Evolutionary conservation across 306 rosid genomes (phyloP), one percentile per base, ranked within the genome.

Genomic region (Begonia loranthoides): DNA sequence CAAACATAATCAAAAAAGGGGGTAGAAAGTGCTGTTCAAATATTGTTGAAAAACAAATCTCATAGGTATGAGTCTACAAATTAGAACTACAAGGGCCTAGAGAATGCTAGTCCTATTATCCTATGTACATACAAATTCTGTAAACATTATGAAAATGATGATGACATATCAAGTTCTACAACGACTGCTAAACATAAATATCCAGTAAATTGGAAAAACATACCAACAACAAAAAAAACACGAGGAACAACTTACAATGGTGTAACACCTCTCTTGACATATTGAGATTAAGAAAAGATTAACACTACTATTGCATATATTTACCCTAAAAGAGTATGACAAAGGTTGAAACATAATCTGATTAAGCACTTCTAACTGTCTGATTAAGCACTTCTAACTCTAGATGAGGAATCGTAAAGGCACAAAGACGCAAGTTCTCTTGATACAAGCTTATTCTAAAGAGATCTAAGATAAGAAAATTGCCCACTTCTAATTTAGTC

Each of bases 11-110:
- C 56, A 57, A 62, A 63, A 43, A 66, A 56, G 59, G 53, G 62
- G 45, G 58, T 49, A 59, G 60, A 41, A 58, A 57, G 21, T 55
- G 54, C 48, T 57, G 16, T 36, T 59, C 50, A 54, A 59, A 59
- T 48, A 36, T 59, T 59, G 17, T 48, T 59, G 39, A 59, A 16
- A 44, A 28, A 55, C 17, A 58, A 36, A 47, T 59, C 39, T 39
- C 54, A 58, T 49, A 59, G 44, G 50, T 39, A 40, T 17, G 22
- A 13, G 38, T 59, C 50, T 49, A 49, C 21, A 3, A 15, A 59
- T 17, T 47, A 22, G 36, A 46, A 36, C 38, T 58, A 54, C 44
- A 49, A 58, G 49, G 55, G 16, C 17, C 33, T 19, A 36, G 39
- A n/a, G 28, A 41, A 16, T 9, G 19, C 45, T 17, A 15, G 49